Evolutionary conservation across 1,284 basidiomycete species (phyloP), one percentile per base, ranked within the genome.

Genomic region (Sanghuangporus weigelae): DNA sequence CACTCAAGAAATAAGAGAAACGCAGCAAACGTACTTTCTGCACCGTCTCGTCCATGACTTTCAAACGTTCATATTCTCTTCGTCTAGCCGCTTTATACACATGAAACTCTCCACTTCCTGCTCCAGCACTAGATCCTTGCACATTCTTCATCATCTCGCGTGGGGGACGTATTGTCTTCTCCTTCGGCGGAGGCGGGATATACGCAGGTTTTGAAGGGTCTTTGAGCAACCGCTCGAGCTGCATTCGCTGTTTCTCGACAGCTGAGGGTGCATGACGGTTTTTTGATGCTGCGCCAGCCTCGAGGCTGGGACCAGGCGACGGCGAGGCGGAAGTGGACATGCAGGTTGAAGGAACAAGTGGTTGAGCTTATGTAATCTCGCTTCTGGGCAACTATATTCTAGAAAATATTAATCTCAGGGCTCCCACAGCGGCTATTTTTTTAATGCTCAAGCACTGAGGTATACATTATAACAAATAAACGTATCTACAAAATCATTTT

Each of bases 131-230:
- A 8, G 92, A 95, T 0, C 95, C 95, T 73, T 96, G 93, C 2
- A 98, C 95, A 69, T 96, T 98, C 83, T 97, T 98, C 90, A 99
- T 96, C 90, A 96, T 96, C 75, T 98, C 96, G 57, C 91, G 81
- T 6, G 93, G 80, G 0, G 93, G 79, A 35, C 93, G 80, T 42
- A 96, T 81, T 0, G 80, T 82, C 76, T 93, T 93, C 68, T 95
- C 88, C 73, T 89, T 89, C 23, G 85, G 87, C 7, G 89, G 79
- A 16, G 83, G 71, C 1, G 95, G 93, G 7, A 97, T 78, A 71
- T 85, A 83, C 0, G 87, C 90, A 2, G 87, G 85, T 73, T 94
- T 95, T 5, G 83, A 74, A 0, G 95, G 95, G 69, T 97, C 92
- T 71, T 91, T 92, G 67, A 97, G 84, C 48, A 98, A 84, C 67